Base-by-base conservation (phyloP, 2,329 filamentous ascomycete genomes). In the Emydomyces testavorans region DNA sequence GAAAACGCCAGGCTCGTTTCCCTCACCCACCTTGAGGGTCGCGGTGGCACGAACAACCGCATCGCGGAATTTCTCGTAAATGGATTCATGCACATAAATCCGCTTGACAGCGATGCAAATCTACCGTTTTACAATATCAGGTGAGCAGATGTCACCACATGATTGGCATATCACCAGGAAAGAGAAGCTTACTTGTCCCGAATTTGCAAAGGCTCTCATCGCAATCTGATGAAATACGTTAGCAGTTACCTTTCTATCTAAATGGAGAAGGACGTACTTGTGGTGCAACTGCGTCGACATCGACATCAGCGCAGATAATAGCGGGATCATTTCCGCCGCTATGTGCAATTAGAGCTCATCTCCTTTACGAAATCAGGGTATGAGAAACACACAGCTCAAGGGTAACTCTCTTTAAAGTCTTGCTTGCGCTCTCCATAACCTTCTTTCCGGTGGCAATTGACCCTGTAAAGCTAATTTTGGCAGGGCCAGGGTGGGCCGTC, bases 391-490 rank as follows among this genome's bases (percentile, higher is more conserved):
- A 54, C 34, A 72, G 56, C 41, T 71, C 75, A 6, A 78, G 66
- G 0, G 75, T 75, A 1, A 77, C 65, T 26, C 71, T 67, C 59
- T 79, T 78, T 39, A 78, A 58, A 0, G 73, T 75, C 54, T 65
- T 66, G 6, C 71, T 67, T 51, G 70, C 72, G 52, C 65, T 69
- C 28, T 64, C 68, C 66, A 75, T 71, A 34, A 77, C 69, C 38
- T 63, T 65, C 53, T 72, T 70, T 53, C 74, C 59, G 0, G 75
- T 77, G 3, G 66, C 60, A 4, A 66, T 74, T 1, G 75, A 77
- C 2, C 77, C 76, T 0, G 76, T 80, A 57, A 80, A 80, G 50
- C 65, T 72, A 57, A 80, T 74, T 62, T 78, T 78, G 46, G 71
- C 67, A 55, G 79, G 73, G 10, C 67, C 71, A 1, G 66, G 65